phyloP scores from a whole-genome alignment of 192 early-diverging fungal species.

The Phlyctochytrium arcticum region DNA sequence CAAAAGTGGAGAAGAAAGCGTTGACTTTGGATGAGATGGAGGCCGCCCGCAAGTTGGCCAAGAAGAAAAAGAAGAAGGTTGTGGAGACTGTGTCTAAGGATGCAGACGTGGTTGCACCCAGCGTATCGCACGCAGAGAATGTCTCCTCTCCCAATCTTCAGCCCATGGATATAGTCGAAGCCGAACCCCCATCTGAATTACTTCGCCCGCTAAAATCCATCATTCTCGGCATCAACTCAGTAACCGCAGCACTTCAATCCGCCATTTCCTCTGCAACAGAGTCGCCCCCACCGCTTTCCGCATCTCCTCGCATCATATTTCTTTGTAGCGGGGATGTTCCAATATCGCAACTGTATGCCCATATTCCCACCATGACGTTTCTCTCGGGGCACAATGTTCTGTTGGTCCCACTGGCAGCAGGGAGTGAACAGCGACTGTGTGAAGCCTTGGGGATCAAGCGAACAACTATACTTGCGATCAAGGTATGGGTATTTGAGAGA shows the following conservation, averaged over 20 bases:
- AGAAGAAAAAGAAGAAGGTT: slow-evolving; percentile 9
- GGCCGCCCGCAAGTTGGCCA: slow-evolving; percentile 10
- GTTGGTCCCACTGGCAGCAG: slow-evolving; percentile 26
- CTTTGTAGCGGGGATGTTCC: slow-evolving; percentile 27
- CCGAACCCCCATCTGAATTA: background rate
- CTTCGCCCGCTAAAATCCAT: background rate
- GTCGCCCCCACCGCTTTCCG: background rate
- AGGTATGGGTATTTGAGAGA: slow-evolving; percentile 5
- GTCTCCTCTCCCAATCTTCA: too few relatives aligned
- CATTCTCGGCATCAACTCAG: slow-evolving; percentile 6
- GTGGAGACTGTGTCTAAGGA: background rate
- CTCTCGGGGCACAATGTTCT: slow-evolving; percentile 5
- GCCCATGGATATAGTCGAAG: background rate
- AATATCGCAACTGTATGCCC: slow-evolving; percentile 24
- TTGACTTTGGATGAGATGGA: slow-evolving; percentile 16
- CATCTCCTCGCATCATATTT: slow-evolving; percentile 12
- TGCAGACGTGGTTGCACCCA: background rate
- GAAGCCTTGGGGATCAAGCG: slow-evolving; percentile 21
- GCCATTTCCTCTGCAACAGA: background rate
- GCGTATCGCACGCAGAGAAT: background rate
- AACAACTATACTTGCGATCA: slow-evolving; percentile 23
- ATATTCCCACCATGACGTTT: slow-evolving; percentile 26
- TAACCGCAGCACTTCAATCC: background rate
- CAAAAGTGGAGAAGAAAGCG: background rate
- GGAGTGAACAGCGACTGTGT: slow-evolving; percentile 14